A percentile compares a stretch with the other conserved stretches of the same genome.
phyloP scores from a whole-genome alignment of 768 basidiomycete species.

The Collybia sp. region DNA sequence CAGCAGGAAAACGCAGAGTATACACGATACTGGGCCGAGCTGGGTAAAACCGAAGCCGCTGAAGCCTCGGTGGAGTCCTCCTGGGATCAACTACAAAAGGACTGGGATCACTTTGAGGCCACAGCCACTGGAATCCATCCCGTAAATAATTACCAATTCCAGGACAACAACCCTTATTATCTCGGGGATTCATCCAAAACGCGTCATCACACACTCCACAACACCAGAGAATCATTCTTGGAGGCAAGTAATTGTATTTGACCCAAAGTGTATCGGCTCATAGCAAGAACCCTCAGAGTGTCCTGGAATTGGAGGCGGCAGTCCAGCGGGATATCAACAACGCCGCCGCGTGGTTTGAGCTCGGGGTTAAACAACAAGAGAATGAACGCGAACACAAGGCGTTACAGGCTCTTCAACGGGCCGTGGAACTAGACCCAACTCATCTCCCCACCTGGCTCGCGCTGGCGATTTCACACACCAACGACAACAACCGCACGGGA shows the following conservation, averaged over 20 bases:
- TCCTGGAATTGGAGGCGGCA: constrained; percentile 85
- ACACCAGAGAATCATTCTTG: constrained; percentile 25
- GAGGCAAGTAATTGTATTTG: constrained; percentile 29
- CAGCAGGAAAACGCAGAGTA: constrained; percentile 68
- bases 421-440: constrained; percentile 75
- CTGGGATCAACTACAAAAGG: constrained; percentile 69
- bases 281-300: constrained; percentile 46
- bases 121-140: constrained; percentile 59
- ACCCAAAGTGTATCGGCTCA: constrained; percentile 9
- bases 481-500: constrained; percentile 73
- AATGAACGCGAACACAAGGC: constrained; percentile 94
- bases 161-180: constrained; percentile 74
- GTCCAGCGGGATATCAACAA: constrained; percentile 75
- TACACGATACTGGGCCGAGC: constrained; percentile 50
- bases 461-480: constrained; percentile 85
- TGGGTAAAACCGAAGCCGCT: constrained; percentile 8
- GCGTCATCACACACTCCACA: constrained; percentile 39
- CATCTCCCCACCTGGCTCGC: constrained; percentile 86
- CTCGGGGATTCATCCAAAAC: constrained; percentile 54
- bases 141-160: constrained; percentile 63
- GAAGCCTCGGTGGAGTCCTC: constrained; percentile 22
- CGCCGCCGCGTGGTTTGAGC: constrained; percentile 79
- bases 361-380: constrained; percentile 97
- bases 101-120: constrained; percentile 83
- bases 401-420: constrained; percentile 75